These are phyloP conservation scores for Thraustochytrium sp. DNA, from an alignment of 352 stramenopile species.

Conservation along the genomic window DNA sequence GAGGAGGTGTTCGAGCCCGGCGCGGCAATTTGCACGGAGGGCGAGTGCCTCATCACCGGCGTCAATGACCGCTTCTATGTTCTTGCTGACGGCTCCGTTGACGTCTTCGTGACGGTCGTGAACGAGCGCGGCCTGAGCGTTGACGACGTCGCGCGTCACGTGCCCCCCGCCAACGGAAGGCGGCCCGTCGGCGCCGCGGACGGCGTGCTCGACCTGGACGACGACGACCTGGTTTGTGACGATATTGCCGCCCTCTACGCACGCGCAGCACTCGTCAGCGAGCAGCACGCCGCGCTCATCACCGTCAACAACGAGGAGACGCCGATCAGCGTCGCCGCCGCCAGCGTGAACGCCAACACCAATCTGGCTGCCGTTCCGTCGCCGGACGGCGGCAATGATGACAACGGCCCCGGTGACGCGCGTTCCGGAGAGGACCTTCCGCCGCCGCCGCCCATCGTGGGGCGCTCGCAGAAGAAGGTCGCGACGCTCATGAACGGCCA, in stretches of 20 bases:
- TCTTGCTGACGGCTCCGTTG: constrained; percentile 18
- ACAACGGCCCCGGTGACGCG: neutral
- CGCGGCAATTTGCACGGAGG: constrained; percentile 14
- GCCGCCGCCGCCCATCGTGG: neutral
- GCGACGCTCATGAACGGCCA: neutral
- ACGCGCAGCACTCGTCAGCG: too few species aligned
- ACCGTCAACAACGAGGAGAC: too few species aligned
- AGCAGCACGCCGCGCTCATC: too few species aligned
- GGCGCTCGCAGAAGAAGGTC: constrained; percentile 1
- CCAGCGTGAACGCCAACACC: too few species aligned
- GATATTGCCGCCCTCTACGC: too few species aligned
- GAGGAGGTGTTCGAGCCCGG: constrained; percentile 16
- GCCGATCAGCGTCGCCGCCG: too few species aligned
- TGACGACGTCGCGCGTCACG: too few species aligned
- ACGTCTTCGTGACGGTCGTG: neutral
- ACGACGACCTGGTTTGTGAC: too few species aligned
- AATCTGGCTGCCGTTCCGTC: too few species aligned
- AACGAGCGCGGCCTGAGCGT: neutral
- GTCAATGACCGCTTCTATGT: constrained; percentile 40
- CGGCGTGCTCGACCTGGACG: too few species aligned
- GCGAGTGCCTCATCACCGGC: neutral
- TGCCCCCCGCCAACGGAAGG: too few species aligned
- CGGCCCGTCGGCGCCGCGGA: too few species aligned
- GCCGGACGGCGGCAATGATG: neutral
- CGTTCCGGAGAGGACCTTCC: neutral